Base-by-base conservation (phyloP, 192 early-diverging fungal genomes). In the Allomyces arbusculus region DNA sequence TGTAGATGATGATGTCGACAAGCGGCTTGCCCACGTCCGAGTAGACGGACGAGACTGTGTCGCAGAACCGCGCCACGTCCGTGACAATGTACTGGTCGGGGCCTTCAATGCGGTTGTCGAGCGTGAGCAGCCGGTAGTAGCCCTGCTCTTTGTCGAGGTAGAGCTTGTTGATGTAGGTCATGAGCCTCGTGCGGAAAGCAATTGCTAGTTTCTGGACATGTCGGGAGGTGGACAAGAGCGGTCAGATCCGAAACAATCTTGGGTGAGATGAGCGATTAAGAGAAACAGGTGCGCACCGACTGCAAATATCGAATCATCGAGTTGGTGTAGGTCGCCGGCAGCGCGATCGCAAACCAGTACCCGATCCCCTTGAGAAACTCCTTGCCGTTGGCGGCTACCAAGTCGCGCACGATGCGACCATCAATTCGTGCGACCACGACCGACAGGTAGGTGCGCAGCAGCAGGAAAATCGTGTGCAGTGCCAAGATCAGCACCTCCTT, bases 321-420 rank as follows among this genome's bases (percentile, higher is more conserved):
- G 75, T 97, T 97, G 50, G 94, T 97, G 73, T 94, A 97, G 9
- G 92, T 95, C 8, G 94, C 92, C 22, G 94, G 94, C 8, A 97
- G 75, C 16, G 94, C 91, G 70, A 97, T 91, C 23, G 86, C 82
- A 71, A 97, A 92, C 90, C 92, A 97, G 65, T 88, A 91, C 20
- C 79, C 78, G 23, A 95, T 70, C 28, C 87, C 87, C 4, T 80
- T 75, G 45, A 89, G 71, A 69, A 95, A 95, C 62, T 79, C 80
- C 68, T 82, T 82, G 4, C 83, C 84, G 73, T 96, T 85, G 19
- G 85, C 91, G 28, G 84, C 81, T 62, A 94, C 94, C 81, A 97
- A 77, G 69, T 97, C 86, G 78, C 88, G 87, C 72, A 97, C 94
- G 66, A 97, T 89, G 70, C 87, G 83, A 64, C 94, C 94, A 68